Percentiles rank a stretch among this genome's conserved stretches.
These are phyloP conservation scores for Nakazawaea molendinolei DNA, from an alignment of 805 yeast species.

Conservation along the genomic window DNA sequence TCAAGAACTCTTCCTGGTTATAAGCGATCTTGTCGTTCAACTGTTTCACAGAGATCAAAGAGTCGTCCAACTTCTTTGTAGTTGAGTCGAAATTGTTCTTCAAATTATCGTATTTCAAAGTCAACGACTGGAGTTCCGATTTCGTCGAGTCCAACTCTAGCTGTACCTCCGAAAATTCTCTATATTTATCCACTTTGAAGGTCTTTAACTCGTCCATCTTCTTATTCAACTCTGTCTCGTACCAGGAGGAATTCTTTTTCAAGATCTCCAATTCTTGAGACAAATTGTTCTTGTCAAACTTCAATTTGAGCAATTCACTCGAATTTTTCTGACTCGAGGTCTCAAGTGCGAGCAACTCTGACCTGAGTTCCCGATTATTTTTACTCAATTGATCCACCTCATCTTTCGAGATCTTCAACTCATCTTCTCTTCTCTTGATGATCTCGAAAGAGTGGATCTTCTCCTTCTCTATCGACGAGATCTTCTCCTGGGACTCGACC, in stretches of 20 bases:
- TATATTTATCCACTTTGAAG: slow-evolving; percentile 22
- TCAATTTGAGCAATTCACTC: slow-evolving; percentile 20
- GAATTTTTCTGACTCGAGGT: slow-evolving; percentile 17
- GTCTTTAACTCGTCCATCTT: slow-evolving; percentile 22
- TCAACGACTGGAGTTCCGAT: slow-evolving; percentile 23
- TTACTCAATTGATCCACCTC: slow-evolving; percentile 35
- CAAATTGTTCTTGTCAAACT: slow-evolving; percentile 20
- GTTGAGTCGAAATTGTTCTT: slow-evolving; percentile 29
- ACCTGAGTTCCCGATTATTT: slow-evolving; percentile 35
- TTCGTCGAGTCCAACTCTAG: slow-evolving; percentile 28
- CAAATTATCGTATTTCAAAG: slow-evolving; percentile 25
- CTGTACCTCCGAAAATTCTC: slow-evolving; percentile 25
- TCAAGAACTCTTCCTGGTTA: slow-evolving; percentile 43
- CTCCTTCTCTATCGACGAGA: slow-evolving; percentile 17
- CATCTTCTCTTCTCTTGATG: slow-evolving; percentile 29
- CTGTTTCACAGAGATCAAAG: slow-evolving; percentile 38
- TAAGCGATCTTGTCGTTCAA: slow-evolving; percentile 35
- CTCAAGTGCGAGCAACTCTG: slow-evolving; percentile 29
- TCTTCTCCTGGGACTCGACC: slow-evolving; percentile 7
- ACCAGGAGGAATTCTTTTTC: slow-evolving; percentile 27
- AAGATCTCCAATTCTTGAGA: slow-evolving; percentile 25
- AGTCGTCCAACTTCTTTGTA: slow-evolving; percentile 32
- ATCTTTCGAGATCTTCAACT: slow-evolving; percentile 27
- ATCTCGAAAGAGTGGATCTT: slow-evolving; percentile 27
- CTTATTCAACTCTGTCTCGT: slow-evolving; percentile 26